A percentile compares a stretch with the other conserved stretches of the same genome.
phyloP scores from a whole-genome alignment of 345 rosid species.

The Populus davidiana region DNA sequence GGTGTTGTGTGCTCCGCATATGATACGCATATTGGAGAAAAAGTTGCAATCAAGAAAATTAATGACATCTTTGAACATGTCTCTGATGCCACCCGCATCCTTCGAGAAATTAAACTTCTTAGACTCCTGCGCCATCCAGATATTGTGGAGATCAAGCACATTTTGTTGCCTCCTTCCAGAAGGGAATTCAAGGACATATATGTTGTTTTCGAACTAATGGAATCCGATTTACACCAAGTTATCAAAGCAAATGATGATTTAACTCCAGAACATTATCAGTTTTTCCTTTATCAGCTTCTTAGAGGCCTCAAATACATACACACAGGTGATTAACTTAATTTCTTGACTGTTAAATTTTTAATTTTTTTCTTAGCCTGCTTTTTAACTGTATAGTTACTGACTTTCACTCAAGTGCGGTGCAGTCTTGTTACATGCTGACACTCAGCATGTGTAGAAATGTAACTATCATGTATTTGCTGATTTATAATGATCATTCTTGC shows the following conservation, averaged over 20 bases:
- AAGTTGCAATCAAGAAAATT: slow-evolving; percentile 88
- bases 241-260: slow-evolving; percentile 92
- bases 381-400: neutral
- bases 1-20: slow-evolving; percentile 90
- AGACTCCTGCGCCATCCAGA: slow-evolving; percentile 85
- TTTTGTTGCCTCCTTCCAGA: slow-evolving; percentile 82
- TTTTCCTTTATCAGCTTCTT: slow-evolving; percentile 90
- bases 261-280: slow-evolving; percentile 87
- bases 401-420: neutral
- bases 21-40: slow-evolving; percentile 74
- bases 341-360: neutral
- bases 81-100: slow-evolving; percentile 89
- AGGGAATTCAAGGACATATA: slow-evolving; percentile 85
- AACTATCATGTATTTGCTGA: neutral
- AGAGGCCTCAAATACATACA: slow-evolving; percentile 93
- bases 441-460: neutral
- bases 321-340: slow-evolving; percentile 54
- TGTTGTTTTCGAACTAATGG: slow-evolving; percentile 89
- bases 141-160: slow-evolving; percentile 92
- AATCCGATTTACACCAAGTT: slow-evolving; percentile 89
- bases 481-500: neutral
- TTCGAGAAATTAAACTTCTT: slow-evolving; percentile 87
- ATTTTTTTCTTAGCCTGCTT: neutral
- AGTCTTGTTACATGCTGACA: neutral
- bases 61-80: slow-evolving; percentile 91